Evolutionary conservation across 2,329 filamentous ascomycete species (phyloP).

Genomic region (Colletotrichum paranaense): DNA sequence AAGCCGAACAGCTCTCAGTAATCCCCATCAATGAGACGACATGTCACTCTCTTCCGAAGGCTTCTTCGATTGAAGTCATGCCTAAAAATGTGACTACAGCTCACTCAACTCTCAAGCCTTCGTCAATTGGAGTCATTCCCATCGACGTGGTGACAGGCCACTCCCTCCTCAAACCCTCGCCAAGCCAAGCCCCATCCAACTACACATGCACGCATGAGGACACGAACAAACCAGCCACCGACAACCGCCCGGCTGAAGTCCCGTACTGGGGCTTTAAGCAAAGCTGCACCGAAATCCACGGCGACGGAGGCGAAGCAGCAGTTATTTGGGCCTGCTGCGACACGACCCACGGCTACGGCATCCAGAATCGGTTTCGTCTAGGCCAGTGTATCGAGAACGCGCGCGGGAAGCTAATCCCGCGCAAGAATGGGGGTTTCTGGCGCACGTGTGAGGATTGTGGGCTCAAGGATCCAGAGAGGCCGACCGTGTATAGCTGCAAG

Average conservation of each 20-base stretch:
- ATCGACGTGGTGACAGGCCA: no score
- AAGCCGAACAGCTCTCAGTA: no score
- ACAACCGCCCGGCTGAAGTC: not conserved
- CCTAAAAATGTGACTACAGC: no score
- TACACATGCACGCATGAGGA: no score
- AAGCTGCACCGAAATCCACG: not conserved
- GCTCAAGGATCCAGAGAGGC: not conserved
- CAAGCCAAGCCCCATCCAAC: no score
- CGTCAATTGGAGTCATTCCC: no score
- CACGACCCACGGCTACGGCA: not conserved
- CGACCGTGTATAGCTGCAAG: not conserved
- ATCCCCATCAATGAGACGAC: no score
- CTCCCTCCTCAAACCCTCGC: no score
- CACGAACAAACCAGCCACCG: not conserved
- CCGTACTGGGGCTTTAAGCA: not conserved
- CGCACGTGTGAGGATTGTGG: constrained; percentile 3
- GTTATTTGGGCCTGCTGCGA: constrained; percentile 2
- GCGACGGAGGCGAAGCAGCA: not conserved
- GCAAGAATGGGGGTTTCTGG: not conserved
- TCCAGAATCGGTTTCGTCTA: not conserved
- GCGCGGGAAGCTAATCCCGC: not conserved
- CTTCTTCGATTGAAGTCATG: no score
- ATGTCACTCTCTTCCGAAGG: no score
- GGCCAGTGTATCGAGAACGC: not conserved
- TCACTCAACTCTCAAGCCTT: no score